Percentiles rank a stretch among this genome's conserved stretches.
Evolutionary conservation across 768 basidiomycete species (phyloP).

Genomic region (Tylopilus intermedius): DNA sequence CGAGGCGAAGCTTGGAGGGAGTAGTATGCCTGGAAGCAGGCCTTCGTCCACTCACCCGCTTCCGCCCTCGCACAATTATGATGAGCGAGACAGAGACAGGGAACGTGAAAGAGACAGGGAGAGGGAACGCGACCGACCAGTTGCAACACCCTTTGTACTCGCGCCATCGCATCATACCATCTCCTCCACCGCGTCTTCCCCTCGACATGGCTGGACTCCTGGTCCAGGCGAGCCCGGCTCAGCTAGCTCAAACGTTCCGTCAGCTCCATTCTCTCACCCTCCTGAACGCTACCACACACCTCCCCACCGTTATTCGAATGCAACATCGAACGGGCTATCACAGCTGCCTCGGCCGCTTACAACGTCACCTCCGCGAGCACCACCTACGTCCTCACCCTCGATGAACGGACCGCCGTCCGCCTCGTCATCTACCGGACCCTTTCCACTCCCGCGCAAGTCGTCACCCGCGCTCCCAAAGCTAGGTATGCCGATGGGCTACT

Average conservation of each 20-base stretch:
- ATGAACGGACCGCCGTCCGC: slow-evolving; percentile 15
- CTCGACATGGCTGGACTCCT: slow-evolving; percentile 37
- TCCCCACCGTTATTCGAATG: slow-evolving; percentile 25
- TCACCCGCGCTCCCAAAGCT: slow-evolving; percentile 28
- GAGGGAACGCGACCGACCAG: slow-evolving; percentile 45
- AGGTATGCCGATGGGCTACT: slow-evolving; percentile 25
- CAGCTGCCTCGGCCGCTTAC: slow-evolving; percentile 23
- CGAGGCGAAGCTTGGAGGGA: slow-evolving; percentile 23
- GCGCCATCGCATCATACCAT: slow-evolving; percentile 39
- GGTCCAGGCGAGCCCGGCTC: slow-evolving; percentile 27
- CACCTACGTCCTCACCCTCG: slow-evolving; percentile 23
- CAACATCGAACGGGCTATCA: slow-evolving; percentile 19
- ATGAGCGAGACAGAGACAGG: slow-evolving; percentile 25
- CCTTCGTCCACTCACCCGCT: slow-evolving; percentile 37
- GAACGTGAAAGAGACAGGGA: slow-evolving; percentile 19
- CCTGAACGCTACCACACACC: slow-evolving; percentile 28
- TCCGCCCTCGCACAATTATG: slow-evolving; percentile 24
- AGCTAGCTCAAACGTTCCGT: slow-evolving; percentile 24
- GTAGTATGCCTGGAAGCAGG: slow-evolving; percentile 30
- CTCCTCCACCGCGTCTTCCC: slow-evolving; percentile 35
- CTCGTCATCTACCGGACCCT: slow-evolving; percentile 17
- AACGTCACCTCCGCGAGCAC: slow-evolving; percentile 37
- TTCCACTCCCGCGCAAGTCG: slow-evolving; percentile 22
- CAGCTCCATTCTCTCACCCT: slow-evolving; percentile 25
- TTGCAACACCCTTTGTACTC: slow-evolving; percentile 52